Conservation (phyloP, 192 early-diverging fungal species). For the Entomortierella parvispora region DNA sequence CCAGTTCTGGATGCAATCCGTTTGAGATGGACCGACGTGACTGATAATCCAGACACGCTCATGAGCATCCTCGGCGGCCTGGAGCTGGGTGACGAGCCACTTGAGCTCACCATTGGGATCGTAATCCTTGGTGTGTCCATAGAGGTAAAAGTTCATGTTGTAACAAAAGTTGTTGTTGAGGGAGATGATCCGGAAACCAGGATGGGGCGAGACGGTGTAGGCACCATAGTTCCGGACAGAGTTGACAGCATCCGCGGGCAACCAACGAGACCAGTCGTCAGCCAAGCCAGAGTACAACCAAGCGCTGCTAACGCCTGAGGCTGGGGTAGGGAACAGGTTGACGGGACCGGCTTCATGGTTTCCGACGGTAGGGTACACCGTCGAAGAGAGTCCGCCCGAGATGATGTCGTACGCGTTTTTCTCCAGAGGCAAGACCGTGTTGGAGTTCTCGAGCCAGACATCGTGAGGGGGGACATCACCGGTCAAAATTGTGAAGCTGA, state of each 20-base stretch:
- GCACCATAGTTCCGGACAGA: constrained; percentile 52
- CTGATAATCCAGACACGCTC: constrained; percentile 65
- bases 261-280: constrained; percentile 57
- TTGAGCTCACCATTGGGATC: constrained; percentile 60
- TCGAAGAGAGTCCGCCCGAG: constrained; percentile 24
- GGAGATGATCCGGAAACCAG: constrained; percentile 56
- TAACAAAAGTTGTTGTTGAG: constrained; percentile 70
- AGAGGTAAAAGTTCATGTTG: constrained; percentile 61
- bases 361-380: constrained; percentile 58
- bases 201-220: constrained; percentile 53
- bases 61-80: constrained; percentile 55
- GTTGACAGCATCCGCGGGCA: constrained; percentile 38
- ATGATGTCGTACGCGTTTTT: constrained; percentile 39
- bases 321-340: constrained; percentile 41
- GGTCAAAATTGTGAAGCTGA: constrained; percentile 59
- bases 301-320: constrained; percentile 21
- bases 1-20: constrained; percentile 59
- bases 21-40: constrained; percentile 57
- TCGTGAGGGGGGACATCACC: constrained; percentile 69
- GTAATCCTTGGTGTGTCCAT: constrained; percentile 47
- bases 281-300: constrained; percentile 59
- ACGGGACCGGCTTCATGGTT: constrained; percentile 64
- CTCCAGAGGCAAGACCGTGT: constrained; percentile 43
- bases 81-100: constrained; percentile 58
- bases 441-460: constrained; percentile 57